Base-by-base conservation (phyloP, 2,329 filamentous ascomycete species). In the Lizonia empirigonia region DNA sequence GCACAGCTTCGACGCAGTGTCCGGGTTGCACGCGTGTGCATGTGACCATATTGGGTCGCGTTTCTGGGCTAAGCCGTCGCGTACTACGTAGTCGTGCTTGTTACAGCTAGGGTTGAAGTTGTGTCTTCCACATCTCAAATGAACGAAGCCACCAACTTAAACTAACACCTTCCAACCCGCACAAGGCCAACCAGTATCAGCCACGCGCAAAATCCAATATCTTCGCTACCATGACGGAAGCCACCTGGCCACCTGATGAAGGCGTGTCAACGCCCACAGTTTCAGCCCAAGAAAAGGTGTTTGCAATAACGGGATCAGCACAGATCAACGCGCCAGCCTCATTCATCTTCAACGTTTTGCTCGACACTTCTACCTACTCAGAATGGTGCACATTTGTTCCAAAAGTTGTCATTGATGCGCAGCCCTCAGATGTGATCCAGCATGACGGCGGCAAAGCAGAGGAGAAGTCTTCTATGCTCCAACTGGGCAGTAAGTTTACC, bases 341-440 rank as follows among this genome's bases (percentile, higher is more conserved):
- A 6, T 51, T 58, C n/a, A 53, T 64, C 20, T 62, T 64, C 22
- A 44, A 55, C 9, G 45, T 56, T 7, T 15, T 64, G n/a, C 40
- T 63, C 3, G 51, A 53, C 38, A 47, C 47, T 2, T 50, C 53
- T 3, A 50, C 59, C 10, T 64, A 63, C n/a, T 22, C 50, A 3
- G 24, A 49, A 10, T 64, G 62, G 62, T 62, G 60, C 30, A 60
- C 60, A 0, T 63, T 60, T 44, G 54, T 64, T 9, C 62, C 60
- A 2, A 34, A 30, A n/a, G 57, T 47, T 13, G 39, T 38, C 13
- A 50, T 64, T n/a, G 30, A 46, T 13, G 36, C 47, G 4, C 61
- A 59, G 8, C 42, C 50, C 5, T 27, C 41, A 1, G 50, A 26
- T 24, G 16, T 29, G 8, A 12, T 23, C 20, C 38, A 5, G 4